Evolutionary conservation across 1,139 yeast species (phyloP).

Genomic region (Taphrina flavorubra): DNA sequence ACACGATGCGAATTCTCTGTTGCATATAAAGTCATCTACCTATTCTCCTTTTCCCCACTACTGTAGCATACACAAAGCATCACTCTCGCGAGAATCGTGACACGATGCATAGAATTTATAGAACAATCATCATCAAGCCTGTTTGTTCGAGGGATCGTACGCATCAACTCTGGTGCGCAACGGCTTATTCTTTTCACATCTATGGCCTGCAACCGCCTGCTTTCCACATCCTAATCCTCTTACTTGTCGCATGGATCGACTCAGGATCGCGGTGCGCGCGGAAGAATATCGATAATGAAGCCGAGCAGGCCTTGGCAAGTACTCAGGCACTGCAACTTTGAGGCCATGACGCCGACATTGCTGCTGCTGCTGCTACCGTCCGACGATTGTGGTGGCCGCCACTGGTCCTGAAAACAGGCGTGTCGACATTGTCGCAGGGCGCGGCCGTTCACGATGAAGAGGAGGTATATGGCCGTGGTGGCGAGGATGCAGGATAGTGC

Average conservation of each 20-base stretch:
- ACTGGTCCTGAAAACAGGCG: background rate
- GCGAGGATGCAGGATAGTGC: background rate
- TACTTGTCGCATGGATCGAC: background rate
- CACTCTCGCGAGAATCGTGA: no score
- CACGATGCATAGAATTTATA: no score
- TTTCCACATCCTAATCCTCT: no score
- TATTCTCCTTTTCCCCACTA: no score
- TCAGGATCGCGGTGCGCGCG: background rate
- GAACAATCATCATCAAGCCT: no score
- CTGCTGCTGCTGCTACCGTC: background rate
- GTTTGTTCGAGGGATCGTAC: no score
- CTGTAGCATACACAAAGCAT: no score
- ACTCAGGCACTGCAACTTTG: background rate
- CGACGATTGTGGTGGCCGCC: background rate
- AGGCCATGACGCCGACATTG: background rate
- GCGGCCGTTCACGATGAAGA: background rate
- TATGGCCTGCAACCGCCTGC: no score
- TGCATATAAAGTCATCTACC: background rate
- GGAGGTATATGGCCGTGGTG: background rate
- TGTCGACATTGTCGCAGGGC: background rate
- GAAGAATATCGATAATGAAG: background rate
- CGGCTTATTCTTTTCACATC: no score
- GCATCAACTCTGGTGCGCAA: no score
- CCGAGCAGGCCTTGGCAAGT: background rate
- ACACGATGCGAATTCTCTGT: slow-evolving; percentile 75